Conservation (phyloP, 169 alveolate genomes). For the Sarcocystis neurona region DNA sequence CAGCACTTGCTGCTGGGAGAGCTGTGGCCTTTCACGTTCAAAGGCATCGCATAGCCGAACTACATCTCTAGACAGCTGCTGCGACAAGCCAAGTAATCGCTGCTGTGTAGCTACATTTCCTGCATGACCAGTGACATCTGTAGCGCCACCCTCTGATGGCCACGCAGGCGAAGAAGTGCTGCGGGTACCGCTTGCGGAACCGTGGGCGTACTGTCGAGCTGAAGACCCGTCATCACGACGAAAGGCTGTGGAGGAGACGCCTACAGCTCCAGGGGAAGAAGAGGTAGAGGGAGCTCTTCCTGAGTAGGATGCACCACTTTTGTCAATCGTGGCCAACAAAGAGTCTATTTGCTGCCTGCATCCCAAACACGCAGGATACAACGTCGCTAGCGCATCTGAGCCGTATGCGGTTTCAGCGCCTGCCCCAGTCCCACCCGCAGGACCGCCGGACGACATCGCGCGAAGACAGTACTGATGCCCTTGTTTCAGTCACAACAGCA, state of each 20-base stretch:
- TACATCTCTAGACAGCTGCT: background rate
- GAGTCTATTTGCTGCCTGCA: constrained; percentile 8
- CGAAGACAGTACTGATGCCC: background rate
- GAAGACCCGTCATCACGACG: too few species aligned
- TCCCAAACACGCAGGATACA: background rate
- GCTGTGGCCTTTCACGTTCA: background rate
- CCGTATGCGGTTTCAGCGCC: too few species aligned
- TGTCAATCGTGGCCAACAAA: background rate
- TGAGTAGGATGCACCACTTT: background rate
- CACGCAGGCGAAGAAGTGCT: too few species aligned
- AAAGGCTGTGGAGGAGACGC: background rate
- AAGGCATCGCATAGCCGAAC: background rate
- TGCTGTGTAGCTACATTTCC: constrained; percentile 40
- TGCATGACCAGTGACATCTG: too few species aligned
- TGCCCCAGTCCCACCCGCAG: too few species aligned
- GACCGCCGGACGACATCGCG: background rate
- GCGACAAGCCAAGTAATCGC: constrained; percentile 11
- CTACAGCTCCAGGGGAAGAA: background rate
- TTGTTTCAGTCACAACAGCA: too few species aligned
- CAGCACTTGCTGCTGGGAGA: constrained; percentile 1
- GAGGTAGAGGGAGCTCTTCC: background rate
- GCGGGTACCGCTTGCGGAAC: too few species aligned
- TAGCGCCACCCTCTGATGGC: too few species aligned
- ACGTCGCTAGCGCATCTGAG: background rate
- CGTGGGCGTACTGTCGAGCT: too few species aligned